Evolutionary conservation across 73 alveolate species (phyloP), one percentile per base, ranked within the genome.

Genomic region (Uronychia binucleata): DNA sequence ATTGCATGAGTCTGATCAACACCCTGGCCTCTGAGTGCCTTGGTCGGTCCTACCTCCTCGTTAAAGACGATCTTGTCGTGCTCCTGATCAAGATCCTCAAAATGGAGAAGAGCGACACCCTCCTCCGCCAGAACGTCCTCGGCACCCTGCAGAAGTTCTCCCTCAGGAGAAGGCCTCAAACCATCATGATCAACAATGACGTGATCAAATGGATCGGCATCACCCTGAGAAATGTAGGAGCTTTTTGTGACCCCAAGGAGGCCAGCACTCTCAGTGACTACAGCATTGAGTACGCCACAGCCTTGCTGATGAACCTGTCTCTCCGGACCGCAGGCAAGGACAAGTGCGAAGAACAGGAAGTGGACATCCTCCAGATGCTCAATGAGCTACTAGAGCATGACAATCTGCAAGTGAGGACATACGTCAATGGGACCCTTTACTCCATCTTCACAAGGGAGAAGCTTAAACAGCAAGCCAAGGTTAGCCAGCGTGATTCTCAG

Each of bases 361-460:
- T 95, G 30, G 97, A 94, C 46, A 92, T 98, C 28, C 91, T 98
- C 29, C 88, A 93, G 78, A 97, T 98, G 0, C 94, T 98, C 28
- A 95, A 95, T 88, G 97, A 97, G 34, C 89, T 98, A 75, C 95
- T 98, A 76, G 99, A 97, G 86, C 98, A 98, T 86, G 99, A 98
- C 74, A 95, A 95, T 80, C 86, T 91, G 13, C 96, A 95, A 92
- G 97, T 94, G 31, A 79, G 94, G 33, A 94, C 98, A 26, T 96
- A 97, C 80, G 98, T 96, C 31, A 98, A 97, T 81, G 99, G 99
- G 29, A 92, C 98, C 58, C 88, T 96, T 74, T 95, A 95, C 88
- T 92, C 98, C 75, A 89, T 93, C 79, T 94, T 88, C 79, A 87
- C 91, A 87, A 87, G 93, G 57, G 83, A 83, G 86, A 93, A 81